Evolutionary conservation across 2,329 filamentous ascomycete genomes (phyloP), one percentile per base, ranked within the genome.

Genomic region (Fusarium globosum): DNA sequence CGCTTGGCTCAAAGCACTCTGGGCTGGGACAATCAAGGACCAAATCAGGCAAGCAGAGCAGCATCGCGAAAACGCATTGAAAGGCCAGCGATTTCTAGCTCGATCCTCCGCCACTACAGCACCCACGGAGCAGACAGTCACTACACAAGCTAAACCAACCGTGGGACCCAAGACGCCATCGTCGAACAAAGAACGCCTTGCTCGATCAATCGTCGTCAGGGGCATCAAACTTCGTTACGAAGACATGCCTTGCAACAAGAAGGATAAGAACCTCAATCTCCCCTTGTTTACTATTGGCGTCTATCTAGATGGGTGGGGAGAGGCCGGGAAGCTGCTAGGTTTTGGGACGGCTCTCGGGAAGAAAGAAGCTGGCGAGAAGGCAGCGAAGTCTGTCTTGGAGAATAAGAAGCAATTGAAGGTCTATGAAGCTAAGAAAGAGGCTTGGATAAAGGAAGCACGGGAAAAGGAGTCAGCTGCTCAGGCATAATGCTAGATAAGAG

Each of bases 1-100:
- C 58, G 80, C 86, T 20, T 98, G 95, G 94, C 83, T 98, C 51
- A 91, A 89, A 57, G 83, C 87, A 13, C 84, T 98, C 2, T 98
- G 95, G 94, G 88, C 88, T 8, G 89, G 86, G 52, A 90, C 88
- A 9, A 82, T 97, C 42, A 79, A 84, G 35, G 82, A 88, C 30
- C 86, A 91, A 35, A 89, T 92, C 23, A 43, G 71, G 53, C 74
- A 81, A 42, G 86, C 84, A 70, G 85, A 85, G 73, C 62, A 81
- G 68, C 58, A 74, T 46, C 71, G 26, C 15, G 30, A 59, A 45
- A 38, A 26, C 18, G 33, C 26, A 20, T 12, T 38, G 13, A 46
- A 61, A 30, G 30, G 21, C 36, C 65, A 46, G 53, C 46, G 33
- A 23, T 36, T 26, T 21, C 14, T 35, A 6, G 21, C 56, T 30